These are phyloP conservation scores for Auriscalpium microsporum DNA, from an alignment of 768 basidiomycete species.

Conservation along the genomic window DNA sequence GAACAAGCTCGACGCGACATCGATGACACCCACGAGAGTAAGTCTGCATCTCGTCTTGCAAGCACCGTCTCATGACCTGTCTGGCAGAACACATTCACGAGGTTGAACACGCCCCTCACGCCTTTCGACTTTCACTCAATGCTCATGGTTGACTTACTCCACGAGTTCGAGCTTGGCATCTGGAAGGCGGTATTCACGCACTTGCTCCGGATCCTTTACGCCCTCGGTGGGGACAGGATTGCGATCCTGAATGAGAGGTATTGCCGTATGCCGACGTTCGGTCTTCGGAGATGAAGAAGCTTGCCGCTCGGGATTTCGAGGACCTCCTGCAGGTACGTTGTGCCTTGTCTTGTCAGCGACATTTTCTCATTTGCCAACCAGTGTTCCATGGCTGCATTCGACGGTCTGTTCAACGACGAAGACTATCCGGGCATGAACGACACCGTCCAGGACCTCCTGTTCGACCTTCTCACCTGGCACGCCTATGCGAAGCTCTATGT, in stretches of 20 bases:
- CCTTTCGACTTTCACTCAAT: slow-evolving; percentile 20
- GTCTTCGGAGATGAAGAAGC: slow-evolving; percentile 19
- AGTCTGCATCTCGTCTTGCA: background rate
- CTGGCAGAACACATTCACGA: slow-evolving; percentile 28
- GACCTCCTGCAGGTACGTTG: slow-evolving; percentile 18
- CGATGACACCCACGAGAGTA: slow-evolving; percentile 25
- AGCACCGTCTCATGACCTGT: background rate
- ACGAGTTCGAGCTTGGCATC: slow-evolving; percentile 33
- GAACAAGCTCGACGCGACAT: slow-evolving; percentile 18
- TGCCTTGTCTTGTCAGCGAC: background rate
- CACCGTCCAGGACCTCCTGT: background rate
- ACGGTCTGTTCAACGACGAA: background rate
- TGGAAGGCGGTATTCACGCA: slow-evolving; percentile 32
- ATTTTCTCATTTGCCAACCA: background rate
- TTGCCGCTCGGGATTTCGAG: slow-evolving; percentile 20
- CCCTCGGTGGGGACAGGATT: slow-evolving; percentile 11
- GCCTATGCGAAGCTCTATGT: background rate
- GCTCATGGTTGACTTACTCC: slow-evolving; percentile 31
- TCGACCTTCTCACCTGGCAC: background rate
- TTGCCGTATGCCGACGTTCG: slow-evolving; percentile 20
- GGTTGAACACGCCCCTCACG: slow-evolving; percentile 14
- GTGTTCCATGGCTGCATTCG: background rate
- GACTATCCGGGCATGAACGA: background rate
- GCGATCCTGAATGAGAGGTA: slow-evolving; percentile 20
- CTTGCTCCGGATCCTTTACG: slow-evolving; percentile 24